Conservation (phyloP, 768 basidiomycete genomes). For the Rubroboletus pulcherrimus region DNA sequence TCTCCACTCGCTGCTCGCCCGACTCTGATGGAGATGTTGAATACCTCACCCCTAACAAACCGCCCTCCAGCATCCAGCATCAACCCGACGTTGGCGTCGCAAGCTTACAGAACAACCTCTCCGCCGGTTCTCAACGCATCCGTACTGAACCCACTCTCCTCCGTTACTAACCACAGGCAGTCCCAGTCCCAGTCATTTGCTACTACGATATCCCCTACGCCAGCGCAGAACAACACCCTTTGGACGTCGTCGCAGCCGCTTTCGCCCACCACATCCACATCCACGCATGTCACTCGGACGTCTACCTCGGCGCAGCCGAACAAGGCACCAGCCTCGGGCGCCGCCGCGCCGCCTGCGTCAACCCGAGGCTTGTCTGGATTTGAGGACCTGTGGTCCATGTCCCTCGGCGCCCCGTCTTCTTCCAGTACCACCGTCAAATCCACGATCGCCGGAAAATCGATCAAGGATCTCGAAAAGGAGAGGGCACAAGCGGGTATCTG, state of each 20-base stretch:
- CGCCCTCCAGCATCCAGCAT: slow-evolving; percentile 8
- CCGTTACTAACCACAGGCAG: slow-evolving; percentile 24
- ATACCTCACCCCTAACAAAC: slow-evolving; percentile 28
- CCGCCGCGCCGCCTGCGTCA: slow-evolving; percentile 24
- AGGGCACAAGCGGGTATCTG: slow-evolving; percentile 79
- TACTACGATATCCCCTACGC: slow-evolving; percentile 15
- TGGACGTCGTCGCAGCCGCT: slow-evolving; percentile 28
- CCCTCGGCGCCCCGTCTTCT: slow-evolving; percentile 48
- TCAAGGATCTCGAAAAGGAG: slow-evolving; percentile 87
- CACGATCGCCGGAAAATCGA: slow-evolving; percentile 57
- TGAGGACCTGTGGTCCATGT: slow-evolving; percentile 87
- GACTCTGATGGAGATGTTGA: slow-evolving; percentile 50
- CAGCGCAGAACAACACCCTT: slow-evolving; percentile 19
- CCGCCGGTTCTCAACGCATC: slow-evolving; percentile 27
- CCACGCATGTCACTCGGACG: slow-evolving; percentile 12
- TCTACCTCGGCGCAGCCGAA: slow-evolving; percentile 9
- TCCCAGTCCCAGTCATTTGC: slow-evolving; percentile 21
- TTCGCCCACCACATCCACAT: slow-evolving; percentile 15
- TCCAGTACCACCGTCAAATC: slow-evolving; percentile 34
- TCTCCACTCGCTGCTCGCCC: slow-evolving; percentile 32
- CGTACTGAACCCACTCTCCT: slow-evolving; percentile 21
- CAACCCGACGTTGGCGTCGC: slow-evolving; percentile 9
- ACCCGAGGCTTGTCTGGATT: slow-evolving; percentile 55
- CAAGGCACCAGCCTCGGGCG: slow-evolving; percentile 14
- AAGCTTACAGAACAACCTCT: slow-evolving; percentile 13